These are phyloP conservation scores for Hirsutella minnesotensis DNA, from an alignment of 2,329 filamentous ascomycete genomes.

Conservation along the genomic window DNA sequence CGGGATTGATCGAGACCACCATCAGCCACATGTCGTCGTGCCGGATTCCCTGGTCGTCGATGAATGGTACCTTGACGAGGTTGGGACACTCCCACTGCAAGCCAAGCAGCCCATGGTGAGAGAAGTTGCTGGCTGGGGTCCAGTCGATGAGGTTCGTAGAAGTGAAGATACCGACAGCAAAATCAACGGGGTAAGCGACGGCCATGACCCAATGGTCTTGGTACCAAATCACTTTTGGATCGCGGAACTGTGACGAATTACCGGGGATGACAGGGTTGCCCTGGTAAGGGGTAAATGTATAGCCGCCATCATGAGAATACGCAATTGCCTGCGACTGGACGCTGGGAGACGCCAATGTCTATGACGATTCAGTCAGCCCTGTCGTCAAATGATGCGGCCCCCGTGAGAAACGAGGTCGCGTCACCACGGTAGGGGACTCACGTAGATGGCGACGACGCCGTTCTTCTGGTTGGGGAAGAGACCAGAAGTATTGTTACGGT, in stretches of 20 bases:
- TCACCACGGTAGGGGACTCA: conserved; percentile 8
- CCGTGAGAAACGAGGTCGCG: too few species aligned
- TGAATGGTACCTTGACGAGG: conserved; percentile 38
- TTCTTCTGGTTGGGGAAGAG: conserved; percentile 50
- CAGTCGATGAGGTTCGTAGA: conserved; percentile 47
- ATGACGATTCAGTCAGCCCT: neutral
- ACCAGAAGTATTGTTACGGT: conserved; percentile 52
- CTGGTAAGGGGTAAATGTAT: conserved; percentile 47
- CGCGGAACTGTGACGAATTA: conserved; percentile 45
- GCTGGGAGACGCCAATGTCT: conserved; percentile 12
- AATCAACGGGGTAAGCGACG: conserved; percentile 38
- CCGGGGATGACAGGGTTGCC: conserved; percentile 49
- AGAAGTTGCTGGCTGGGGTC: conserved; percentile 41
- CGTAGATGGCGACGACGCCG: conserved; percentile 43
- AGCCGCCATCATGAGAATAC: conserved; percentile 49
- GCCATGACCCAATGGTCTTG: conserved; percentile 45
- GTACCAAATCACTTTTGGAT: conserved; percentile 54
- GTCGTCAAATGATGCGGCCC: too few species aligned
- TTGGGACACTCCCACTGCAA: conserved; percentile 54
- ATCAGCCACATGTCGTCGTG: conserved; percentile 27
- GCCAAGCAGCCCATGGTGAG: conserved; percentile 37
- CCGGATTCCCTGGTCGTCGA: conserved; percentile 20
- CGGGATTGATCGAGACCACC: conserved; percentile 42
- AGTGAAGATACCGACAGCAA: conserved; percentile 48
- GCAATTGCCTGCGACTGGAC: conserved; percentile 46